Percentiles rank a stretch among this genome's conserved stretches.
Evolutionary conservation across 768 basidiomycete genomes (phyloP).

Genomic region (Suillus cothurnatus): DNA sequence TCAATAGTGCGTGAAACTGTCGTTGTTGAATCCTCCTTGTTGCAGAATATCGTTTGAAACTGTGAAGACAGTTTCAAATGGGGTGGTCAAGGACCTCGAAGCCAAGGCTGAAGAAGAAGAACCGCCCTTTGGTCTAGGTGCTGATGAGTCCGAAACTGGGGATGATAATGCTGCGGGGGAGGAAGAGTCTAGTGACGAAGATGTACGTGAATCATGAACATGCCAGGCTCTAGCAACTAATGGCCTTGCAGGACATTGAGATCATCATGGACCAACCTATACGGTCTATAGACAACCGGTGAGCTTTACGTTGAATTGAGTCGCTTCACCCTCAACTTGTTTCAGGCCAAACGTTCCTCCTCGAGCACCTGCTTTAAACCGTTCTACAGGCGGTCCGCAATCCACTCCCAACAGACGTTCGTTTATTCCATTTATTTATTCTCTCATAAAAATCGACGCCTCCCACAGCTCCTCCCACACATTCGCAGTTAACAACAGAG

Average conservation of each 20-base stretch:
- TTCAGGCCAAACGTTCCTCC: slow-evolving; percentile 39
- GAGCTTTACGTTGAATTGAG: slow-evolving; percentile 17
- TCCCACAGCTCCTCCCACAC: slow-evolving; percentile 39
- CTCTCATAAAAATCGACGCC: slow-evolving; percentile 11
- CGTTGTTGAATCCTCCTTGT: slow-evolving; percentile 22
- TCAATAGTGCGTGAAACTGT: slow-evolving; percentile 28
- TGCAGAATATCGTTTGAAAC: slow-evolving; percentile 44
- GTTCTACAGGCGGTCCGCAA: slow-evolving; percentile 31
- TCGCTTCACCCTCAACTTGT: slow-evolving; percentile 6
- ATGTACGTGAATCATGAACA: slow-evolving; percentile 36
- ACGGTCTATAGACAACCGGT: slow-evolving; percentile 79
- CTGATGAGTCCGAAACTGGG: slow-evolving; percentile 29
- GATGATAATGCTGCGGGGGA: slow-evolving; percentile 45
- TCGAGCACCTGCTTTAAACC: slow-evolving; percentile 33
- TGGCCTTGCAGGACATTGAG: slow-evolving; percentile 68
- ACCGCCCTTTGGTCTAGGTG: slow-evolving; percentile 31
- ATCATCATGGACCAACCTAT: slow-evolving; percentile 84
- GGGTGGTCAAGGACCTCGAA: slow-evolving; percentile 53
- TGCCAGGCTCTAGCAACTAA: slow-evolving; percentile 10
- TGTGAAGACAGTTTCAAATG: slow-evolving; percentile 43
- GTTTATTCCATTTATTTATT: slow-evolving; percentile 2
- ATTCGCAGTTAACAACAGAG: slow-evolving; percentile 73
- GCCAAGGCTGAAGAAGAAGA: slow-evolving; percentile 40
- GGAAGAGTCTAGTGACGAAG: slow-evolving; percentile 49
- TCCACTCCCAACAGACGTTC: slow-evolving; percentile 31